phyloP scores from a whole-genome alignment of 2,329 filamentous ascomycete species.

The Cordyceps sp. region DNA sequence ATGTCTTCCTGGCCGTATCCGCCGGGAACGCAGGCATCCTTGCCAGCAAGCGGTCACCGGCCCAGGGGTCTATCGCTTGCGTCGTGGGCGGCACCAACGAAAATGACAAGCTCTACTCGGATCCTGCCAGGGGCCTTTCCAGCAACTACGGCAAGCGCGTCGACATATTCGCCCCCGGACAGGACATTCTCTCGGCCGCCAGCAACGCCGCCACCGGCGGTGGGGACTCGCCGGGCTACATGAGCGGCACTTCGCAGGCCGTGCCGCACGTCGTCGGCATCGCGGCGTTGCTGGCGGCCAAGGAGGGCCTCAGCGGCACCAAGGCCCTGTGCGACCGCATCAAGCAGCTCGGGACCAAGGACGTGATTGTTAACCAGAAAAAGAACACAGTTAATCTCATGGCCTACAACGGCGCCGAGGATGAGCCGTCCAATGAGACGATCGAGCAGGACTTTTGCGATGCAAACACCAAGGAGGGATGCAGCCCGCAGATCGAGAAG shows the following conservation, averaged over 20 bases:
- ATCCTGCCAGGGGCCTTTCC: too few relatives aligned
- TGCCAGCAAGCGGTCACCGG: conserved; percentile 4
- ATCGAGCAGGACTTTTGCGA: too few relatives aligned
- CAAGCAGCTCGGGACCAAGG: conserved; percentile 20
- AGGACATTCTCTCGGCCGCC: conserved; percentile 25
- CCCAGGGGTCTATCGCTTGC: conserved; percentile 5
- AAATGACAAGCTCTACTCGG: too few relatives aligned
- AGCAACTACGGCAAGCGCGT: conserved; percentile 25
- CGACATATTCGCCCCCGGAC: conserved; percentile 30
- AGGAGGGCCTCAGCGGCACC: conserved; percentile 15
- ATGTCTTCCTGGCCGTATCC: conserved; percentile 31
- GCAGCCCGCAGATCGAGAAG: too few relatives aligned
- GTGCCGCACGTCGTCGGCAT: conserved; percentile 24
- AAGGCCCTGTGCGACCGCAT: conserved; percentile 28
- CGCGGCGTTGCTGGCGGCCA: conserved; percentile 7
- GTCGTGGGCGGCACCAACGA: conserved; percentile 5
- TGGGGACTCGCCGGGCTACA: conserved; percentile 8
- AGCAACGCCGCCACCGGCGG: conserved; percentile 15
- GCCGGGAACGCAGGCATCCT: conserved; percentile 23
- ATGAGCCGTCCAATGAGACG: too few relatives aligned
- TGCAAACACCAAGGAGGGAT: too few relatives aligned
- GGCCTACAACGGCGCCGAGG: conserved; percentile 29
- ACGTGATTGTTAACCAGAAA: conserved; percentile 19
- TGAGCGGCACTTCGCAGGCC: conserved; percentile 30
- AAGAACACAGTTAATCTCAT: conserved; percentile 29